These are phyloP conservation scores for Penicillium cosmopolitanum DNA, from an alignment of 495 filamentous ascomycete species.

Conservation along the genomic window DNA sequence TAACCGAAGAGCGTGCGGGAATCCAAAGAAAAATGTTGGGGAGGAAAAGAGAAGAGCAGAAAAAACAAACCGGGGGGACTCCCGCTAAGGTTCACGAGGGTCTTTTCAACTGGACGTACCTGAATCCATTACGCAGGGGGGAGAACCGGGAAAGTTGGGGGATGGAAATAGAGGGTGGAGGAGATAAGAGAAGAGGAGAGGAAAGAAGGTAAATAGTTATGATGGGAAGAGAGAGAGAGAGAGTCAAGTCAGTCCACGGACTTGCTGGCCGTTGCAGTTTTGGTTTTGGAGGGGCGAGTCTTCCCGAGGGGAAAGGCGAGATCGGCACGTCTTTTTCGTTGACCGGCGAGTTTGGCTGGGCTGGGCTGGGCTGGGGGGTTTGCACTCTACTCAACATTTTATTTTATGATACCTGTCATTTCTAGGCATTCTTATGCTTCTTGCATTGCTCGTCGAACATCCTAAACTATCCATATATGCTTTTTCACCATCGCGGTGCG, in stretches of 20 bases:
- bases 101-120: background rate
- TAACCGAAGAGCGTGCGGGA: background rate
- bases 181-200: background rate
- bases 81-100: background rate
- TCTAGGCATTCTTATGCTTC: background rate
- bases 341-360: background rate
- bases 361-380: background rate
- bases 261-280: background rate
- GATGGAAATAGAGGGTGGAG: background rate
- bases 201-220: background rate
- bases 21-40: conserved; percentile 1
- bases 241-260: background rate
- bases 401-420: too few species aligned
- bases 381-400: too few species aligned
- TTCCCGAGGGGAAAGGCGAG: conserved; percentile 14
- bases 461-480: conserved; percentile 5
- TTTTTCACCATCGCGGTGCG: conserved; percentile 8
- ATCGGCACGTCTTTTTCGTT: conserved; percentile 13
- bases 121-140: background rate
- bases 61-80: background rate
- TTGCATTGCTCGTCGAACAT: background rate
- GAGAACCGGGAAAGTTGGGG: background rate
- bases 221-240: background rate
- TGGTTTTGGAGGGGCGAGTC: conserved; percentile 6
- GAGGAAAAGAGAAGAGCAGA: background rate